Evolutionary conservation across 345 rosid genomes (phyloP), one percentile per base, ranked within the genome.

Genomic region (Acer negundo): DNA sequence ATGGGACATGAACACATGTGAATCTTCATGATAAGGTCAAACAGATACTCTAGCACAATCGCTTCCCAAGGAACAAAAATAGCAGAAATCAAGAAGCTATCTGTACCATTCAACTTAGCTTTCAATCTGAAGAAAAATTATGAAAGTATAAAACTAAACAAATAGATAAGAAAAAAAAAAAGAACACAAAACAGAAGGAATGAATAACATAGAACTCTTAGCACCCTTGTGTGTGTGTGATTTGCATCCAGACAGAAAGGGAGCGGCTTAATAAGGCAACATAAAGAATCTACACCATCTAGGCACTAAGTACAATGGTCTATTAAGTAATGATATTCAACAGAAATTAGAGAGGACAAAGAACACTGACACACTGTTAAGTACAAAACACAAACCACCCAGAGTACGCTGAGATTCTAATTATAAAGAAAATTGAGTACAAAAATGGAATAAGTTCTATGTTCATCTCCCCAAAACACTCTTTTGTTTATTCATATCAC

Each of bases 1-100:
- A 70, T 62, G 63, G 8, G 19, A 24, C 67, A 64, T 55, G 44
- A 42, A 22, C 49, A 26, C 67, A 62, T 46, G 72, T 38, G 31
- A 78, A 67, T 62, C 69, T 70, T 31, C 20, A 55, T 3, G 16
- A 28, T 12, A 55, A 75, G 40, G 59, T 63, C 20, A 56, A 23
- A 17, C 4, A 11, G 49, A 67, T 7, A 42, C 6, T 53, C 47
- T n/a, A 51, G 38, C 62, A 28, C 44, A n/a, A 53, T 31, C 5
- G 15, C 11, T 31, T 15, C 23, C 51, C 38, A 7, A 10, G 71
- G 31, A 66, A 28, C 20, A 65, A 53, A 65, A 20, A 6, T 46
- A 26, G 44, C 58, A 61, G 23, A 42, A 46, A 47, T 44, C 70
- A 74, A 13, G 5, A 74, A 46, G 31, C 40, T 10, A 47, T 63